Conservation (phyloP, 495 filamentous ascomycete genomes). For the Letharia columbiana region DNA sequence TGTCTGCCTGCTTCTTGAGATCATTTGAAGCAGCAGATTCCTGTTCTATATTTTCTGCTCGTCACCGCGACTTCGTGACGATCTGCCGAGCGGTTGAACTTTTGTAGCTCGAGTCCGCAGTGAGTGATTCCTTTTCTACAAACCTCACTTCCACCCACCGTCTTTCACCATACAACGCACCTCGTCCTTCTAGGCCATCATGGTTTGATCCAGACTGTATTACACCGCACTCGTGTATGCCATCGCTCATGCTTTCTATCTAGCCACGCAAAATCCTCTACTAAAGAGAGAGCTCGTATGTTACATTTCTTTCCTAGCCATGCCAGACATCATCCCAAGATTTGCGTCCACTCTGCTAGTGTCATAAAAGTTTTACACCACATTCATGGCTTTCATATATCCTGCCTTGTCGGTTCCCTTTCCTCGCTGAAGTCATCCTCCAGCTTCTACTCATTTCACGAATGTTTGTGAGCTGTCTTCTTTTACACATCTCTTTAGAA, state of each 20-base stretch:
- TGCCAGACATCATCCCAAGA: background rate
- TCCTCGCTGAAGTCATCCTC: no score
- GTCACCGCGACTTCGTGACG: background rate
- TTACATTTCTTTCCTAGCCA: background rate
- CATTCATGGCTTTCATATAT: background rate
- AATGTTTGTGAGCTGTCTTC: no score
- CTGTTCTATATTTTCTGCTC: background rate
- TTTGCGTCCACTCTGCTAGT: background rate
- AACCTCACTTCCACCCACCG: conserved; percentile 7
- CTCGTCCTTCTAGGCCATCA: background rate
- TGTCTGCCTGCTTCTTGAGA: background rate
- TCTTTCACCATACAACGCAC: background rate
- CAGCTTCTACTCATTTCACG: no score
- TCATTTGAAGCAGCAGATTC: background rate
- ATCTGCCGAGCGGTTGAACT: background rate
- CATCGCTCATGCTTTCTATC: background rate
- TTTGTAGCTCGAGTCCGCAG: background rate
- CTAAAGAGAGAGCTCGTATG: background rate
- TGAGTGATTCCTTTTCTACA: background rate
- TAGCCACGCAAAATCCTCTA: background rate
- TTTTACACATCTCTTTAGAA: no score
- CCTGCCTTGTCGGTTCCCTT: background rate
- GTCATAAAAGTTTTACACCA: no score
- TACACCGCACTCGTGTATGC: background rate
- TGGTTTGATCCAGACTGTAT: background rate